Evolutionary conservation across 495 filamentous ascomycete genomes (phyloP).

Genomic region (Oleoguttula mirabilis): DNA sequence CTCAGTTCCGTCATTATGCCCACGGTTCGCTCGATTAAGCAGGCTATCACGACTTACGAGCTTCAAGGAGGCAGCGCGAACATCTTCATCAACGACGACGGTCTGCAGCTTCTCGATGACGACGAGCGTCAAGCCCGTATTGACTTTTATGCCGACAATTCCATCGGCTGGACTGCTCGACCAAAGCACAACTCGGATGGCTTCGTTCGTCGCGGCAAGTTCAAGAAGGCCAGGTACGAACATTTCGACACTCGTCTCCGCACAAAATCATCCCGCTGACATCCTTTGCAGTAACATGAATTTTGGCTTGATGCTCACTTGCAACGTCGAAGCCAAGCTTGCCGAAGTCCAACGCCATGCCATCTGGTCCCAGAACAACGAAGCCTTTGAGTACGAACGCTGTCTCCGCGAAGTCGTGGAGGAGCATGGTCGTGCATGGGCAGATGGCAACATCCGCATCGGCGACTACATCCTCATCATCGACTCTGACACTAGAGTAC

Average conservation of each 20-base stretch:
- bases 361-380: constrained; percentile 57
- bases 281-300: constrained; percentile 59
- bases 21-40: constrained; percentile 57
- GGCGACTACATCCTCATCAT: constrained; percentile 65
- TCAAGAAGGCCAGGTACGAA: constrained; percentile 43
- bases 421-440: constrained; percentile 57
- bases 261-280: no score
- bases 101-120: constrained; percentile 55
- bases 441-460: constrained; percentile 66
- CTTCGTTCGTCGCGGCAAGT: constrained; percentile 35
- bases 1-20: constrained; percentile 52
- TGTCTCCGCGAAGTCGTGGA: constrained; percentile 46
- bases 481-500: constrained; percentile 69
- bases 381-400: constrained; percentile 55
- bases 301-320: constrained; percentile 62
- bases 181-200: constrained; percentile 48
- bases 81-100: constrained; percentile 72
- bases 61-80: constrained; percentile 70
- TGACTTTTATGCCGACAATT: constrained; percentile 55
- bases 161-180: constrained; percentile 69
- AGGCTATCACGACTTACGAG: constrained; percentile 66
- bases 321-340: constrained; percentile 61
- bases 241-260: background rate
- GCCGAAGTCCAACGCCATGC: constrained; percentile 40
- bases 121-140: constrained; percentile 55